Base-by-base conservation (phyloP, 2,329 filamentous ascomycete species). In the Pseudogymnoascus sp. region DNA sequence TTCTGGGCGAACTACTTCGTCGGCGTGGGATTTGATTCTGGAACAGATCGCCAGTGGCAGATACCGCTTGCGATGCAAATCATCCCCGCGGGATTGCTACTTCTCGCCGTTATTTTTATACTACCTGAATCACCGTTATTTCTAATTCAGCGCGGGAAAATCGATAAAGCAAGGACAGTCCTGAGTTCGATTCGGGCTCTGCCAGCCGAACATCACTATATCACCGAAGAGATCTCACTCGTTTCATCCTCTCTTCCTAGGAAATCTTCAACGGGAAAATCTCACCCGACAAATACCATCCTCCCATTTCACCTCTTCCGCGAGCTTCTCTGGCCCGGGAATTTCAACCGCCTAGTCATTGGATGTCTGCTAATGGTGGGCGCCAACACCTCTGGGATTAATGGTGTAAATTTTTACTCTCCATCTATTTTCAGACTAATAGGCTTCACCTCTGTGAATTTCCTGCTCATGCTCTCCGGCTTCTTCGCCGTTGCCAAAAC, bases 71-170 rank as follows among this genome's bases (percentile, higher is more conserved):
- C 72, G 2, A 71, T 76, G 62, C 74, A 76, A 64, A 65, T 74
- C 26, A 57, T 74, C 2, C 74, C 74, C 2, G 71, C 73, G 1
- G 21, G 68, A 15, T 64, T 75, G 4, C 67, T 75, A 19, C 64
- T 71, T 57, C 59, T 70, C 23, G 63, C 60, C 1, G 64, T 66
- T 1, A 31, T 91, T 76, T 67, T 87, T 40, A 65, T 90, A 63
- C 80, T 91, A 2, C 88, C 88, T 8, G 88, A 91, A 73, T 89
- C 87, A 0, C 88, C 88, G 0, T 82, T 88, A 19, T 90, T 78
- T 73, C 76, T 87, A 17, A 83, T 90, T 75, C 31, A 60, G 19
- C 26, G 35, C 15, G 62, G 47, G 31, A 9, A 42, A 33, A 23
- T 15, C n/a, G 28, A 5, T 2, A 23, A 19, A 57, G 62, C 62